Evolutionary conservation across 495 filamentous ascomycete genomes (phyloP), one percentile per base, ranked within the genome.

Genomic region (Penicillium arizonense): DNA sequence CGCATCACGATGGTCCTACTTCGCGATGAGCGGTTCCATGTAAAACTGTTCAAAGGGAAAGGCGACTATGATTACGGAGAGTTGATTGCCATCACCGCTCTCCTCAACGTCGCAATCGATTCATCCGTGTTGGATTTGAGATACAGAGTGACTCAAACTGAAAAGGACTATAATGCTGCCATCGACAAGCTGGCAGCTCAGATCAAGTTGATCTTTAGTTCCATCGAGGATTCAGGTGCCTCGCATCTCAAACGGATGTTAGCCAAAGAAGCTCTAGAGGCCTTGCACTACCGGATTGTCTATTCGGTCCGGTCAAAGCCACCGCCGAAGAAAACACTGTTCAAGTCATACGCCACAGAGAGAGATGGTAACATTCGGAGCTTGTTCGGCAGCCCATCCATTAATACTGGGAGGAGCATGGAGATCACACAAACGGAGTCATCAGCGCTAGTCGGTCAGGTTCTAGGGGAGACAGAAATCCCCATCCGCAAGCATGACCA

Each of bases 61-160:
- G 55, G n/a, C 6, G 62, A 79, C 26, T 90, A 86, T 12, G 81
- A 96, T 60, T 96, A 86, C 68, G 72, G 73, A 10, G 71, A 80
- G 37, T 78, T 97, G 3, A 70, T 75, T 1, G 82, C 88, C 1
- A 73, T 84, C 13, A 73, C 85, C 2, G 71, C 75, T 12, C 77
- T 95, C 45, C 76, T 97, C 5, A 84, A 90, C 61, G 80, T 90
- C 18, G 86, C 80, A 23, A 77, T 96, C 24, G 90, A 88, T 59
- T 80, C 83, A 34, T 87, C 84, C 18, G 76, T 65, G 50, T 55
- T 52, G 13, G 67, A 63, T 34, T 36, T 66, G 13, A 51, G 47
- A 4, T 69, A 76, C 23, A 33, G 48, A 10, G 56, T 64, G 34
- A 67, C 54, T 18, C 64, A 72, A 24, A 59, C 71, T 2, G 77